A percentile compares a stretch with the other conserved stretches of the same genome.
These are phyloP conservation scores for Penicillium riverlandense DNA, from an alignment of 495 filamentous ascomycete genomes.

Conservation along the genomic window DNA sequence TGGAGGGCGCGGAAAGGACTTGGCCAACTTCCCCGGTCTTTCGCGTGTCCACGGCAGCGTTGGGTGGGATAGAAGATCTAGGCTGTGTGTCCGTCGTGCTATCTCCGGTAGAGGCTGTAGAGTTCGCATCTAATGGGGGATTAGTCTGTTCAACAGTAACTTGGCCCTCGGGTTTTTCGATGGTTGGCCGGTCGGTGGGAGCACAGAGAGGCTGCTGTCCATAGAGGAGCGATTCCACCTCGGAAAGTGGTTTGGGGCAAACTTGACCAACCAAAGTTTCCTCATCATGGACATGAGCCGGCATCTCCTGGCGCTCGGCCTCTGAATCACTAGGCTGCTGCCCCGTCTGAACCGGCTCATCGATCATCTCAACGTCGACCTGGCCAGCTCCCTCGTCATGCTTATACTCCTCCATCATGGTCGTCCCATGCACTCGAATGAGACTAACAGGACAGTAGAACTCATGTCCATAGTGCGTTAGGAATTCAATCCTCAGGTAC, in stretches of 20 bases:
- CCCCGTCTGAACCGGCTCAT: conserved; percentile 27
- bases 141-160: conserved; percentile 2
- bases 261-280: conserved; percentile 2
- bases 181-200: conserved; percentile 8
- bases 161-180: conserved; percentile 2
- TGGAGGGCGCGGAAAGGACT: conserved; percentile 6
- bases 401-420: conserved; percentile 91
- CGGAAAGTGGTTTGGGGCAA: conserved; percentile 9
- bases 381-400: conserved; percentile 61
- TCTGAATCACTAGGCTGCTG: conserved; percentile 12
- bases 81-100: conserved; percentile 2
- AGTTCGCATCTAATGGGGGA: conserved; percentile 3
- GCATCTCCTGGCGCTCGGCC: not conserved
- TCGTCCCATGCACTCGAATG: conserved; percentile 86
- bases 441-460: conserved; percentile 93
- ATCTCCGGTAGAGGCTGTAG: conserved; percentile 2
- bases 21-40: conserved; percentile 15
- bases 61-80: conserved; percentile 3
- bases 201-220: conserved; percentile 11
- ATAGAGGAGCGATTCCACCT: conserved; percentile 11
- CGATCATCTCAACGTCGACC: conserved; percentile 44
- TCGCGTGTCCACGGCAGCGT: conserved; percentile 11
- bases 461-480: conserved; percentile 91
- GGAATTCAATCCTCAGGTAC: conserved; percentile 84
- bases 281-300: not conserved